These are phyloP conservation scores for Suhomyces atakaporum DNA, from an alignment of 1,139 yeast genomes.

Conservation along the genomic window DNA sequence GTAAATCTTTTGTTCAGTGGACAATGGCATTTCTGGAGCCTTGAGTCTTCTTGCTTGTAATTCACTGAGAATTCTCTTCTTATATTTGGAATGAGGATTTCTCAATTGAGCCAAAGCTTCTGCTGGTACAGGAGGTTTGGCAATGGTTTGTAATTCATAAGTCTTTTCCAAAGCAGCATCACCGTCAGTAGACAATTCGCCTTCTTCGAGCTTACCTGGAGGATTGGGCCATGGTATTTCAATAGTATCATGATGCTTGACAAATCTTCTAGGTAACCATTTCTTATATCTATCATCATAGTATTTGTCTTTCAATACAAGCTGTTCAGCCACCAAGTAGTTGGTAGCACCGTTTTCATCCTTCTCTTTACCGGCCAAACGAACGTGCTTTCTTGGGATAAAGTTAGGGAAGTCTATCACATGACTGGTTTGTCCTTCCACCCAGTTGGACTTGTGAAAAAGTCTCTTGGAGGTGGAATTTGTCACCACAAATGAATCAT, in stretches of 20 bases:
- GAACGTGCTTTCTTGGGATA: constrained; percentile 45
- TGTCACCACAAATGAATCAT: constrained; percentile 37
- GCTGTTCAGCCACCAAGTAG: constrained; percentile 73
- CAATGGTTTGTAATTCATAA: constrained; percentile 68
- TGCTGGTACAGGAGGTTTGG: constrained; percentile 67
- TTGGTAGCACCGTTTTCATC: constrained; percentile 59
- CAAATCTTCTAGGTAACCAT: constrained; percentile 77
- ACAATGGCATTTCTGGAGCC: constrained; percentile 78
- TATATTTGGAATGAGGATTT: constrained; percentile 65
- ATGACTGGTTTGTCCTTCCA: constrained; percentile 70
- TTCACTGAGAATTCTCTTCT: constrained; percentile 57
- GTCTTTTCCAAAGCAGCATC: constrained; percentile 71
- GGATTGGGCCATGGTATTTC: constrained; percentile 94
- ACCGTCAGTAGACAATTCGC: constrained; percentile 57
- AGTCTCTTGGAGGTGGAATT: constrained; percentile 39
- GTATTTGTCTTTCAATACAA: constrained; percentile 64
- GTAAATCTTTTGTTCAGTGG: constrained; percentile 63
- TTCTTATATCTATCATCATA: constrained; percentile 75
- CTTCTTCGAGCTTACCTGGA: constrained; percentile 57
- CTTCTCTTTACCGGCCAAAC: constrained; percentile 76
- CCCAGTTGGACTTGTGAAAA: constrained; percentile 71
- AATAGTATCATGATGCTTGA: constrained; percentile 64
- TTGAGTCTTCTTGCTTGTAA: constrained; percentile 63
- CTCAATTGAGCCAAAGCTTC: constrained; percentile 70
- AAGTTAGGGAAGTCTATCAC: constrained; percentile 66